Conservation (phyloP, 208 protist species). For the Acanthamoeba sp. region DNA sequence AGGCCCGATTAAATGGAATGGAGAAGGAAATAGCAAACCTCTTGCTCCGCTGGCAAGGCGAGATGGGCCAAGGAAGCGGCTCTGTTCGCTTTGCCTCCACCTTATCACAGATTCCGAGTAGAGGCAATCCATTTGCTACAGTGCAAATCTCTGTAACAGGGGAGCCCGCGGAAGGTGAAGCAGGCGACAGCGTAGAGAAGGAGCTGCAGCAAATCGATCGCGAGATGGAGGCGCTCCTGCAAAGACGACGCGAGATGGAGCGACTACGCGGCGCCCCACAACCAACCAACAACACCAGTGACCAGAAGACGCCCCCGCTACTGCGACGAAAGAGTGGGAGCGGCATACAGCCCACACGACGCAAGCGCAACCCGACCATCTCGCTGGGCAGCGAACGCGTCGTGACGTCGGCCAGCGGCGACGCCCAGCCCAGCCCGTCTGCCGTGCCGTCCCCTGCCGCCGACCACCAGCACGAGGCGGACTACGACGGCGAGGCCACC, state of each 20-base stretch:
- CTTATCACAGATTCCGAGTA: no score
- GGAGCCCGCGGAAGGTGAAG: not conserved
- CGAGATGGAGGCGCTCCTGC: constrained; percentile 4
- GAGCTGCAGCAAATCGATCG: not conserved
- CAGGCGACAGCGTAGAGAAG: not conserved
- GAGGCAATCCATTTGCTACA: not conserved
- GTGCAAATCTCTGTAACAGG: not conserved
- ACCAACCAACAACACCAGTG: not conserved
- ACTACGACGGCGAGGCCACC: not conserved
- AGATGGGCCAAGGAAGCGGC: not conserved
- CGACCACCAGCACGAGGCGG: not conserved
- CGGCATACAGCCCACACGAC: not conserved
- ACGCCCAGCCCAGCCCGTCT: not conserved
- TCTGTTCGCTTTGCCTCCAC: not conserved
- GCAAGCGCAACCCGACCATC: constrained; percentile 40
- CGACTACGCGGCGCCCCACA: not conserved
- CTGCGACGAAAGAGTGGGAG: not conserved
- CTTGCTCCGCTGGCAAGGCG: not conserved
- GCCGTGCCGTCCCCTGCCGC: not conserved
- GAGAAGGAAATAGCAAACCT: not conserved
- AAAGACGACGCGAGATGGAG: not conserved
- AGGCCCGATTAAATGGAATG: not conserved
- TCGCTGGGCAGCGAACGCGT: constrained; percentile 19
- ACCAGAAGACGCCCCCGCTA: not conserved
- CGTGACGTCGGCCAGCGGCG: not conserved